phyloP scores from a whole-genome alignment of 139 green algal genomes.

The Chlamydomonas asymmetrica region DNA sequence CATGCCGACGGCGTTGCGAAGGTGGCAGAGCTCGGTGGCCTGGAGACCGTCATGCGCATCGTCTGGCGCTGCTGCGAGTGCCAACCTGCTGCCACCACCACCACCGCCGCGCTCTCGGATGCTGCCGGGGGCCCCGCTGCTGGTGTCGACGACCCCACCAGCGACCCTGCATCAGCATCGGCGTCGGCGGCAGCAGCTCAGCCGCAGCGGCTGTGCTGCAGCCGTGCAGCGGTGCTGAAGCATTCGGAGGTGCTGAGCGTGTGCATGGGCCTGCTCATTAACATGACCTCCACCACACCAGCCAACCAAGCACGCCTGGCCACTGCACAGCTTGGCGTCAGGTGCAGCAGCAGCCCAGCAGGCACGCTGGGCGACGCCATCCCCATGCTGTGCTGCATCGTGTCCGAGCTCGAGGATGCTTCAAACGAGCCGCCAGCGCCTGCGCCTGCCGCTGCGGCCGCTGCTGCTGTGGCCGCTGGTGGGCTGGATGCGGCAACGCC shows the following conservation, averaged over 20 bases:
- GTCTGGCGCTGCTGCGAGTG: conserved; percentile 4
- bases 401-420: background rate
- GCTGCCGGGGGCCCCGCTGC: no score
- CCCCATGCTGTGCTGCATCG: background rate
- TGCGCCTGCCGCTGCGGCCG: conserved; percentile 5
- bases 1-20: conserved; percentile 47
- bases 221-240: conserved; percentile 32
- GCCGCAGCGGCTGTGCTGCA: background rate
- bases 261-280: conserved; percentile 74
- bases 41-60: conserved; percentile 10
- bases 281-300: conserved; percentile 48
- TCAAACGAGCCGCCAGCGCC: background rate
- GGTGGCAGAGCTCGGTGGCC: conserved; percentile 37
- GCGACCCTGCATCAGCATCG: background rate
- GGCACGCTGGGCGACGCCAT: background rate
- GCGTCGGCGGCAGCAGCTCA: background rate
- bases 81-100: no score
- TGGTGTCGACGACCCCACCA: background rate
- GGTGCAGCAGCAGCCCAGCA: conserved; percentile 6
- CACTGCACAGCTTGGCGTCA: background rate
- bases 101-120: no score
- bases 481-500: conserved; percentile 5
- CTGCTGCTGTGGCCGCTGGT: conserved; percentile 59
- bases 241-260: conserved; percentile 48
- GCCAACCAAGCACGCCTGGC: conserved; percentile 32